Conservation (phyloP, 805 yeast species). For the Candida khao-thaluensis region DNA sequence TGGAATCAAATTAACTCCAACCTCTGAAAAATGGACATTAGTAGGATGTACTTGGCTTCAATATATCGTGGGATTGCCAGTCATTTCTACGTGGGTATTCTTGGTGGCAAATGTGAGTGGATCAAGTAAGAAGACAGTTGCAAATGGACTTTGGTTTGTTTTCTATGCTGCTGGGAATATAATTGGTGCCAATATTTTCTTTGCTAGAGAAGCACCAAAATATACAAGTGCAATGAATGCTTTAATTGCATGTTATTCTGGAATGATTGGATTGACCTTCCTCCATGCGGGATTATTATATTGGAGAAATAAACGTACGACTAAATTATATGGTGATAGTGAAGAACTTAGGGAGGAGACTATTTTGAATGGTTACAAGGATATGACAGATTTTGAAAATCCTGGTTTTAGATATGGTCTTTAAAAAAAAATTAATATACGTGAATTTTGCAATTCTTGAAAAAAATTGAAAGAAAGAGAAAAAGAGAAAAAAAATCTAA, state of each 20-base stretch:
- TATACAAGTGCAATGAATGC: constrained; percentile 25
- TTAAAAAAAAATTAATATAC: constrained; percentile 2
- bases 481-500: too few relatives aligned
- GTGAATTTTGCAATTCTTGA: not conserved
- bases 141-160: constrained; percentile 22
- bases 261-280: constrained; percentile 20
- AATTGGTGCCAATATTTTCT: constrained; percentile 26
- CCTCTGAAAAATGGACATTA: constrained; percentile 23
- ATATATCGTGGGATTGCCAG: constrained; percentile 30
- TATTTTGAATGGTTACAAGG: constrained; percentile 23
- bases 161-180: constrained; percentile 31
- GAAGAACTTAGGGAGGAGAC: constrained; percentile 23
- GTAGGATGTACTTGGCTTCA: constrained; percentile 33
- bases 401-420: constrained; percentile 23
- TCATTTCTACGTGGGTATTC: constrained; percentile 26
- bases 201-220: constrained; percentile 23
- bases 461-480: too few relatives aligned
- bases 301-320: constrained; percentile 19
- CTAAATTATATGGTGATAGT: constrained; percentile 20
- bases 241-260: constrained; percentile 22
- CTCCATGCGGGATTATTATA: constrained; percentile 15
- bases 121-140: constrained; percentile 23
- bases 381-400: constrained; percentile 25
- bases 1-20: constrained; percentile 21
- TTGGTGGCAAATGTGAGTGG: constrained; percentile 24